phyloP scores from a whole-genome alignment of 768 basidiomycete genomes.

The Boletellus ananas region DNA sequence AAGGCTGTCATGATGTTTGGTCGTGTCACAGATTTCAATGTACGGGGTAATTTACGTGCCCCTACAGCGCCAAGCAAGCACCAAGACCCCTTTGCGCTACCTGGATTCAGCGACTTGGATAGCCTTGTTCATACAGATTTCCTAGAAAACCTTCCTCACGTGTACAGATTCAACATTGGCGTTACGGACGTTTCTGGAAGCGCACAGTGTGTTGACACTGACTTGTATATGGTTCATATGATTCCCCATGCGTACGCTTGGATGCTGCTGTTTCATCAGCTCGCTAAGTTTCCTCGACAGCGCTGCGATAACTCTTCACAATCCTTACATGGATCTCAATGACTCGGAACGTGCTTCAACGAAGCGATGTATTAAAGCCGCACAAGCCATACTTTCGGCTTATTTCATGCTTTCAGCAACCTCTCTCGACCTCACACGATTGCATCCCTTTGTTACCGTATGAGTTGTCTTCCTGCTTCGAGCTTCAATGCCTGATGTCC shows the following conservation, averaged over 20 bases:
- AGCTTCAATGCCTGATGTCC: conserved; percentile 14
- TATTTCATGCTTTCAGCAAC: conserved; percentile 79
- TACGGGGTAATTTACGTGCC: conserved; percentile 66
- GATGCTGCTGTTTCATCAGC: conserved; percentile 2
- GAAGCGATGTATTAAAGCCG: conserved; percentile 66
- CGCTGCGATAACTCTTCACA: conserved; percentile 85
- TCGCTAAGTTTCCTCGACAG: conserved; percentile 36
- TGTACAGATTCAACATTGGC: conserved; percentile 60
- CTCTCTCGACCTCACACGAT: conserved; percentile 71
- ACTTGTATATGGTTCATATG: conserved; percentile 83
- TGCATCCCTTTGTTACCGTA: conserved; percentile 82
- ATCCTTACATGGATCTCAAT: conserved; percentile 74
- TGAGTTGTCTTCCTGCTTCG: conserved; percentile 25
- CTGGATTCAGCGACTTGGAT: conserved; percentile 70
- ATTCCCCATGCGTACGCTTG: conserved; percentile 76
- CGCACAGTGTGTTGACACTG: conserved; percentile 63
- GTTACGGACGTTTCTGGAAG: conserved; percentile 57
- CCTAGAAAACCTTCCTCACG: conserved; percentile 64
- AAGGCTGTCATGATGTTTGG: conserved; percentile 86
- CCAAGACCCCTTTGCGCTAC: conserved; percentile 66
- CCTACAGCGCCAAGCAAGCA: conserved; percentile 64
- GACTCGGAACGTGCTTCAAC: conserved; percentile 65
- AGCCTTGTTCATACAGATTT: conserved; percentile 64
- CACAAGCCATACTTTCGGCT: conserved; percentile 67
- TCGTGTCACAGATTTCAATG: conserved; percentile 80